Evolutionary conservation across 2,329 filamentous ascomycete genomes (phyloP), one percentile per base, ranked within the genome.

Genomic region (Chrysoporthe puriensis): DNA sequence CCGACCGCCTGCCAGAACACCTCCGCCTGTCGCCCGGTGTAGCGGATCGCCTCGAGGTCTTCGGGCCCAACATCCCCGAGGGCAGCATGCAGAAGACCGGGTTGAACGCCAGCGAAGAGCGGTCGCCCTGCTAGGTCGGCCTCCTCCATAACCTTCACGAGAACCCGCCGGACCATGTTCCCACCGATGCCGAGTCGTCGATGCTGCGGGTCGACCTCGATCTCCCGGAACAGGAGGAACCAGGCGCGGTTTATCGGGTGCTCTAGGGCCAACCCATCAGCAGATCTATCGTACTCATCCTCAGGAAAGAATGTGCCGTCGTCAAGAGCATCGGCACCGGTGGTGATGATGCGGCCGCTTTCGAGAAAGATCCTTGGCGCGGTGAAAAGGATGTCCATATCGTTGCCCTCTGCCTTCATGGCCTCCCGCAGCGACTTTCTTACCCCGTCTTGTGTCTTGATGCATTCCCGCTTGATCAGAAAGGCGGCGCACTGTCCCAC

Each of bases 231-330:
- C 18, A 63, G n/a, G 34, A 63, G 48, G n/a, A 63, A 43, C 61
- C 61, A 56, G 13, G 61, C 61, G 11, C 34, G 61, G 48, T 63
- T 63, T 36, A 43, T 32, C 3, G 61, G 61, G 36, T 63, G 61
- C 32, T 1, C 52, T 6, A 57, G 32, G 14, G 26, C 4, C 8
- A 32, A 13, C 14, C 32, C 14, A 18, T 34, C 52, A n/a, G 36
- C 16, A n/a, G 32, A 2, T n/a, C 3, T 16, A 14, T 4, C 18
- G 52, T 57, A 57, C 52, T 57, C 32, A 11, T n/a, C 6, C 52
- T n/a, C 14, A 7, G 52, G 32, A 36, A 57, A 57, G 14, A 36
- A 18, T n/a, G 18, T 6, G 26, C 52, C 52, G 1, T 7, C 16
- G 16, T 57, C 52, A n/a, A 57, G 26, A 16, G 36, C 9, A 4